Evolutionary conservation across 331 rosid species (phyloP).

Genomic region (Telfairia occidentalis): DNA sequence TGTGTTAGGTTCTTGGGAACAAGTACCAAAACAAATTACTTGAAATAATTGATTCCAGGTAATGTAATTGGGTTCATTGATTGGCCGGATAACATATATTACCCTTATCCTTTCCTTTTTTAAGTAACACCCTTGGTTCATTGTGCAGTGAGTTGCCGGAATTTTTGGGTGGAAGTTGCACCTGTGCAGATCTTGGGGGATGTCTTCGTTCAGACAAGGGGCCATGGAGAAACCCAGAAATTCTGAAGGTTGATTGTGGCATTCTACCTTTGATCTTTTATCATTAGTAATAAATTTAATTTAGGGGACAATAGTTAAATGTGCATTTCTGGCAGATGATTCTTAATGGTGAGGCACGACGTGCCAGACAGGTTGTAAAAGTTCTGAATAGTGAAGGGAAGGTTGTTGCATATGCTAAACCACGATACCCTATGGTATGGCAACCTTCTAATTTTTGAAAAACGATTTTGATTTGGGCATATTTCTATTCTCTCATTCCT

Average conservation of each 20-base stretch:
- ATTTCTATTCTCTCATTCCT: neutral
- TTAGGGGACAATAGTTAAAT: slow-evolving; percentile 1
- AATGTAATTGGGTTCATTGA: slow-evolving; percentile 14
- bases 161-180: slow-evolving; percentile 87
- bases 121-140: neutral
- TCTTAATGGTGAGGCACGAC: slow-evolving; percentile 58
- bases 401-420: slow-evolving; percentile 81
- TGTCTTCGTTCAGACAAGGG: slow-evolving; percentile 96
- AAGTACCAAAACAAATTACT: slow-evolving; percentile 83
- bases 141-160: slow-evolving; percentile 86
- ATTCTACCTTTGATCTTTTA: slow-evolving; percentile 12
- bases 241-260: slow-evolving; percentile 51
- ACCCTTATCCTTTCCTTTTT: neutral
- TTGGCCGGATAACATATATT: neutral
- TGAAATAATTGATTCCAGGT: slow-evolving; percentile 86
- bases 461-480: neutral
- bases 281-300: neutral
- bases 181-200: slow-evolving; percentile 80
- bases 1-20: slow-evolving; percentile 75
- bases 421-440: slow-evolving; percentile 76
- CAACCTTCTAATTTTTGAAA: slow-evolving; percentile 15
- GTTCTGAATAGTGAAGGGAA: slow-evolving; percentile 82
- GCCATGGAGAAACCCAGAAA: slow-evolving; percentile 92
- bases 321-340: slow-evolving; percentile 47
- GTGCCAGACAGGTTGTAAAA: slow-evolving; percentile 81